phyloP scores from a whole-genome alignment of 2,329 filamentous ascomycete genomes.

The Trichoderma koningiopsis region DNA sequence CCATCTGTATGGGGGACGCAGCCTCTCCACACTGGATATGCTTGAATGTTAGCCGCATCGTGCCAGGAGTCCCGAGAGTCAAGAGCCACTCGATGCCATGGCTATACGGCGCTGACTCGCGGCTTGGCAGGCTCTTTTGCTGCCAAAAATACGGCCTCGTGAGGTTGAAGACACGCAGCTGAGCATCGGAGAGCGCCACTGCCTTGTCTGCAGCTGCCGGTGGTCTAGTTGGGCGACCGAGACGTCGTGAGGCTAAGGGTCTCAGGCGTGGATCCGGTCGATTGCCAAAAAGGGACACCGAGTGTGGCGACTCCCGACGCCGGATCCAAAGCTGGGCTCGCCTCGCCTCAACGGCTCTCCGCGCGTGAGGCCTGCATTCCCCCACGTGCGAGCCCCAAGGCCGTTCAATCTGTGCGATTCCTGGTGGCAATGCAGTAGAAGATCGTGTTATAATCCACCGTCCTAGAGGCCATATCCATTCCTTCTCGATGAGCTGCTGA shows the following conservation, averaged over 20 bases:
- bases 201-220: background rate
- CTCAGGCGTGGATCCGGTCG: background rate
- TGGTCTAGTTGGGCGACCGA: constrained; percentile 21
- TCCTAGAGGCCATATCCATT: background rate
- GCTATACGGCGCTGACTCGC: background rate
- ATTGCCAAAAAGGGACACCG: constrained; percentile 24
- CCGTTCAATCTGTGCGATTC: background rate
- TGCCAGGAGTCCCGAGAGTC: background rate
- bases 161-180: background rate
- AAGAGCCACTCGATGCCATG: background rate
- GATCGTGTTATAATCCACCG: constrained; percentile 11
- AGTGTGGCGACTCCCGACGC: constrained; percentile 8
- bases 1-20: constrained; percentile 17
- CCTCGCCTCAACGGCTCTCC: background rate
- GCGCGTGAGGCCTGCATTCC: constrained; percentile 22
- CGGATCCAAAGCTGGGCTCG: background rate
- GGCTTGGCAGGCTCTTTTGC: constrained; percentile 2
- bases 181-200: background rate
- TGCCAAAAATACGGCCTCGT: background rate
- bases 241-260: constrained; percentile 1
- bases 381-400: constrained; percentile 18
- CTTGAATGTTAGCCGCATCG: constrained; percentile 20
- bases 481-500: constrained; percentile 8
- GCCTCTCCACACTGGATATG: constrained; percentile 14
- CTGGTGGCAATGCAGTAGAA: background rate